Evolutionary conservation across 768 basidiomycete species (phyloP), one percentile per base, ranked within the genome.

Genomic region (Lactarius evosmus): DNA sequence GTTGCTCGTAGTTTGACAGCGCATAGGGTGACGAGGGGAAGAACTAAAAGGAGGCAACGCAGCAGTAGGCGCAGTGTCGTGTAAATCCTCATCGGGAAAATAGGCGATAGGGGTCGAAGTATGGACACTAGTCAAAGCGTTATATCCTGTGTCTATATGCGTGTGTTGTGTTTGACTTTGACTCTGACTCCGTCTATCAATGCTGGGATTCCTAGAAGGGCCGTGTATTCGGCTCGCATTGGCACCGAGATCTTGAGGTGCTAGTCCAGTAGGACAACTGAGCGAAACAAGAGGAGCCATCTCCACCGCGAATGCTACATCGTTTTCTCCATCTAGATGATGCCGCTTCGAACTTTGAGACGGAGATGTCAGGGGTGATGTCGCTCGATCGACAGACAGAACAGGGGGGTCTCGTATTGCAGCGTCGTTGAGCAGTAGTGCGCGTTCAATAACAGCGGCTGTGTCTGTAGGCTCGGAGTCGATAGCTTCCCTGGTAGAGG

Each of bases 381-480:
- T 34, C 36, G 36, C 33, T 34, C 14, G 46, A 11, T 56, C 8
- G 19, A 16, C 19, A 34, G 49, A 22, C 14, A n/a, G 38, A 14
- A 2, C 3, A 29, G 34, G 6, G 22, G 36, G 9, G 11, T 34
- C 19, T 51, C 7, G 46, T 6, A 50, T 25, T 6, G 38, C 30
- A 17, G 54, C 32, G 11, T 61, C 59, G 44, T 65, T 51, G 2
- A 51, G 34, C 0, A 33, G 19, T 25, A 61, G 27, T 29, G 55
- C 67, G 30, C 58, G 58, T 49, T 67, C 58, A 12, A 60, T 68
- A 50, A 62, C 61, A n/a, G 56, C 60, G 14, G 52, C 56, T 12
- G 41, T 14, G 41, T 60, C 55, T 25, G 41, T 22, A 0, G 41
- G 44, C 27, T 60, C n/a, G 4, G 44, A 56, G 25, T 54, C 59